Base-by-base conservation (phyloP, 495 filamentous ascomycete species). In the Elaphomyces granulatus region DNA sequence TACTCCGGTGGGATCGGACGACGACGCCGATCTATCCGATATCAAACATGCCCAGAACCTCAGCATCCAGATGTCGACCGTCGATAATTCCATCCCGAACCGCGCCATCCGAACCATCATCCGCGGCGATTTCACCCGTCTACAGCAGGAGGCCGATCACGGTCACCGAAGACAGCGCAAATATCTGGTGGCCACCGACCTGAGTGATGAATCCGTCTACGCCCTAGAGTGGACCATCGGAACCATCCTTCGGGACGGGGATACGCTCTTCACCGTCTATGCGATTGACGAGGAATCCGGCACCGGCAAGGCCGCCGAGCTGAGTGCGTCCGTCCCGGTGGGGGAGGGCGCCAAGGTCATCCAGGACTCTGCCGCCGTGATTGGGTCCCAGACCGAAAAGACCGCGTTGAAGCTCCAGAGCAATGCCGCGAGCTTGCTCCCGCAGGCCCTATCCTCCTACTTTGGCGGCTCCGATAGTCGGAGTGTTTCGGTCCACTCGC, bases 201-300 rank as follows among this genome's bases (percentile, higher is more conserved):
- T 95, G 21, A 93, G 83, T 47, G 82, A 87, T 32, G 90, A 98
- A 62, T 87, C 87, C 3, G 81, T 84, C 8, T 86, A 94, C 56
- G 90, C 90, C 8, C 63, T 96, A 19, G 90, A 96, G 54, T 98
- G 88, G 87, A 92, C 87, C 0, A 87, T 98, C 37, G 90, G 90
- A 31, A 93, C 85, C 2, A 81, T 96, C n/a, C 70, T 98, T 6
- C 73, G 90, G 33, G 86, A 94, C 52, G 90, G 90, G 12, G 90
- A 98, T 56, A 96, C 88, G 1, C 68, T 98, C 28, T 72, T 93
- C 39, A 84, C 85, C 15, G 81, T 98, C 37, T 94, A 86, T 60
- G 87, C 84, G 42, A 74, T 88, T 34, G 82, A 92, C 49, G 87
- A 94, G 54, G 88, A 94, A 45, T 67, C 70, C 17, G 79, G 77